Conservation (phyloP, 2,329 filamentous ascomycete species). For the Aureobasidium sp. region DNA sequence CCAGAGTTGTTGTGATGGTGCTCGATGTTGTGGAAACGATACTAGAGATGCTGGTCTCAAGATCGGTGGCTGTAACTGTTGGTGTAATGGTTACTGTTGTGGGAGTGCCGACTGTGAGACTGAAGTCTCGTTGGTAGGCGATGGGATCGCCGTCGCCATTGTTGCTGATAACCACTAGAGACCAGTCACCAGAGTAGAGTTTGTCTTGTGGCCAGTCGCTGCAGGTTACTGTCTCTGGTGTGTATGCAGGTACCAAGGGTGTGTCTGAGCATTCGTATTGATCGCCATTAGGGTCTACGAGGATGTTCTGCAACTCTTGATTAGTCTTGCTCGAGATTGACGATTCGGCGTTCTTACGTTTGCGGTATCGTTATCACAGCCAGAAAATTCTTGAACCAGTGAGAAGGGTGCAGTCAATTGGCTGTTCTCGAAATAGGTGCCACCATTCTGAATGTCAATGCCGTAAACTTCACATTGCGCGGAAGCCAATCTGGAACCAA, state of each 20-base stretch:
- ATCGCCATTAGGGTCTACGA: slow-evolving; percentile 34
- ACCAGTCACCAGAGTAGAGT: slow-evolving; percentile 37
- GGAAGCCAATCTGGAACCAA: not conserved
- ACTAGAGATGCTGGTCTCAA: not conserved
- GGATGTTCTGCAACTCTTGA: slow-evolving; percentile 25
- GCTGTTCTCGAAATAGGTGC: slow-evolving; percentile 40
- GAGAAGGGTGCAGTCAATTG: slow-evolving; percentile 35
- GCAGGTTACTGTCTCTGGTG: slow-evolving; percentile 10
- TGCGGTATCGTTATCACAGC: slow-evolving; percentile 34
- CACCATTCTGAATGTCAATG: slow-evolving; percentile 36
- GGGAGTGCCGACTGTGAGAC: slow-evolving; percentile 30
- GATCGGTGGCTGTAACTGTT: slow-evolving; percentile 15
- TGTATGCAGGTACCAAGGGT: slow-evolving; percentile 32
- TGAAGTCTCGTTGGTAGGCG: slow-evolving; percentile 37
- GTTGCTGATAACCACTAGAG: slow-evolving; percentile 36
- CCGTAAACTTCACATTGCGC: slow-evolving; percentile 23
- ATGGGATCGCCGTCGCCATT: slow-evolving; percentile 38
- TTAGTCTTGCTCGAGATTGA: not conserved
- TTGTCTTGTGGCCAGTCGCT: slow-evolving; percentile 28
- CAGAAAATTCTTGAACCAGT: slow-evolving; percentile 37
- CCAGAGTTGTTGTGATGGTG: slow-evolving; percentile 1
- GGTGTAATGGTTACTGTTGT: slow-evolving; percentile 25
- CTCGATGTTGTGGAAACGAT: not conserved
- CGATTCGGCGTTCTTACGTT: slow-evolving; percentile 17
- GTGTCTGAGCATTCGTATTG: slow-evolving; percentile 37